Evolutionary conservation across 352 stramenopile species (phyloP), one percentile per base, ranked within the genome.

Genomic region (Phytophthora cactorum): DNA sequence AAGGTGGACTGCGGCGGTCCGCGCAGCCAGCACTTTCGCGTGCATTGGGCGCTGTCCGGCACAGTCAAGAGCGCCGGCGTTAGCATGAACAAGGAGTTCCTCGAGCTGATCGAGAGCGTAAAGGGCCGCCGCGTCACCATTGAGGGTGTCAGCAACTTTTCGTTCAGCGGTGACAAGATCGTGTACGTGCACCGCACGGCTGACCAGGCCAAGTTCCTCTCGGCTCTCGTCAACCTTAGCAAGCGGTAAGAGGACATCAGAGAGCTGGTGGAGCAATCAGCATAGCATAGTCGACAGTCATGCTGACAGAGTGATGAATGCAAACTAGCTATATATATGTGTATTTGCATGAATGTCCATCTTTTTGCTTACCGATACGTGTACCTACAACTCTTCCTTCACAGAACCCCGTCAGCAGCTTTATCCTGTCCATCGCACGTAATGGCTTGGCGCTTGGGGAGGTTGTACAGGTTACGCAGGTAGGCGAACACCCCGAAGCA

Each of bases 171-270:
- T 17, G 84, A 95, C 82, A 95, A 95, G 67, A 93, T 95, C 66
- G 86, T 93, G 60, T 95, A 95, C 63, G 86, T 95, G 51, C 88
- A 95, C 63, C 88, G 88, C 11, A 95, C 86, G 29, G 88, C 86
- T n/a, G 88, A 95, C 74, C 88, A 95, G 64, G 88, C 88, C 66
- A 95, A 95, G 81, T 92, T 95, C 63, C 70, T 95, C 39, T 93
- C 87, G 44, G 82, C 84, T 5, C 77, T 95, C 4, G 87, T 95
- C 41, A 89, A 78, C 46, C 61, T 92, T 70, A 91, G 81, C 76
- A 91, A 90, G 79, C 61, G 81, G 69, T 91, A 88, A 69, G 36
- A 5, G 12, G 15, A 14, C 10, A 11, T 17, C 11, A 47, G 17
- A 57, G 14, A 57, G 9, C 17, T 15, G 17, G 31, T 31, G 14